Conservation (phyloP, 495 filamentous ascomycete species). For the Aspergillus nidulans region DNA sequence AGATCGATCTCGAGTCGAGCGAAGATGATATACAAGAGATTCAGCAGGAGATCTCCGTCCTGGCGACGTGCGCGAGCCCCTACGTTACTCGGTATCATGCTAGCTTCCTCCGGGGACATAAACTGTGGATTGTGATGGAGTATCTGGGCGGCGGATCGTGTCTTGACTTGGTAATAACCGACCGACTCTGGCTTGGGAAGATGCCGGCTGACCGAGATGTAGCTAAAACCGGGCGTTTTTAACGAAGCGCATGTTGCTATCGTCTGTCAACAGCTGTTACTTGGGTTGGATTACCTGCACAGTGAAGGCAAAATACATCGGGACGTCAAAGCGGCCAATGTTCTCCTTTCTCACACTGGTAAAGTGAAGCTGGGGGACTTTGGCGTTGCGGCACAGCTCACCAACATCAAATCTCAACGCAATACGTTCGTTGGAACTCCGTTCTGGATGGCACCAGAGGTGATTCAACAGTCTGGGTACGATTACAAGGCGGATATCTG, state of each 20-base stretch:
- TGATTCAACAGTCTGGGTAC: slow-evolving; percentile 95
- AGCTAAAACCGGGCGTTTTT: slow-evolving; percentile 92
- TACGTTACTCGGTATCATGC: slow-evolving; percentile 96
- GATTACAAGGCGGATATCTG: slow-evolving; percentile 98
- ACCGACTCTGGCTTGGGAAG: neutral
- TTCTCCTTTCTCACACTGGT: slow-evolving; percentile 79
- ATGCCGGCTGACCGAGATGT: slow-evolving; percentile 19
- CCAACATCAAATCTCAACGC: slow-evolving; percentile 95
- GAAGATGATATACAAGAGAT: slow-evolving; percentile 98
- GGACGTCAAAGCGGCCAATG: slow-evolving; percentile 95
- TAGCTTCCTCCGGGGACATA: slow-evolving; percentile 88
- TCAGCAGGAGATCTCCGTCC: slow-evolving; percentile 92
- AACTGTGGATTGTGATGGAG: slow-evolving; percentile 99
- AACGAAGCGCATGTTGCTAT: slow-evolving; percentile 90
- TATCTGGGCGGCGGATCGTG: slow-evolving; percentile 92
- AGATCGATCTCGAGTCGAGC: slow-evolving; percentile 98
- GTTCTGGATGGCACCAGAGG: slow-evolving; percentile 99
- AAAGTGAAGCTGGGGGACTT: slow-evolving; percentile 98
- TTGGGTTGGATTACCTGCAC: slow-evolving; percentile 90
- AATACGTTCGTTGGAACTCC: slow-evolving; percentile 99
- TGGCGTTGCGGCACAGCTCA: slow-evolving; percentile 92
- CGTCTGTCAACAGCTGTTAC: slow-evolving; percentile 84
- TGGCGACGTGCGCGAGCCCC: slow-evolving; percentile 87
- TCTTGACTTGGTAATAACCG: slow-evolving; percentile 67
- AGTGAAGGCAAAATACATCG: slow-evolving; percentile 93